phyloP scores from a whole-genome alignment of 352 stramenopile species.

The Blastocystis sp. region DNA sequence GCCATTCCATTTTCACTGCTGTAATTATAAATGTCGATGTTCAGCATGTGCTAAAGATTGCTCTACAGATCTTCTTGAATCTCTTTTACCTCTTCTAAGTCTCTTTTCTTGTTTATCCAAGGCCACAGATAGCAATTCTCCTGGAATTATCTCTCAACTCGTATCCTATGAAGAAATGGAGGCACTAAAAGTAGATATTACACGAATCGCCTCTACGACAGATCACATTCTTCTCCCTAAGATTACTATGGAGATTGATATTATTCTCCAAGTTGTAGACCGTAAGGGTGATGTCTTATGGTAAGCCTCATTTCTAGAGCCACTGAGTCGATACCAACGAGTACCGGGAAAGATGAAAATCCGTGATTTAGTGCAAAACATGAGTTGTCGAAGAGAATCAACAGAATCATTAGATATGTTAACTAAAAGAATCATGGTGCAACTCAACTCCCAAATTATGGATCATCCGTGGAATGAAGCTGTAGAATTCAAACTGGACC shows the following conservation, averaged over 20 bases:
- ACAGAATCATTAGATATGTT: too few relatives aligned
- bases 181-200: not conserved
- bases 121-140: not conserved
- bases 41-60: not conserved
- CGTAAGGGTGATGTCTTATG: not conserved
- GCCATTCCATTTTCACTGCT: not conserved
- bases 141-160: not conserved
- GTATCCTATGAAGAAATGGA: constrained; percentile 9
- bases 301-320: not conserved
- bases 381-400: not conserved
- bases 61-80: not conserved
- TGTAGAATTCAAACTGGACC: too few relatives aligned
- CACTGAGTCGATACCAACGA: not conserved
- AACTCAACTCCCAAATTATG: too few relatives aligned
- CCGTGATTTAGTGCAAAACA: not conserved
- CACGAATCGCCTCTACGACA: not conserved
- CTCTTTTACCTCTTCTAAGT: not conserved
- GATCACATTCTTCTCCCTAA: not conserved
- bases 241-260: not conserved
- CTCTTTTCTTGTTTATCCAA: not conserved
- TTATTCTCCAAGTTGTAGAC: not conserved
- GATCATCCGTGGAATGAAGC: too few relatives aligned
- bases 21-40: constrained; percentile 24
- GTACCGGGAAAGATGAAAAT: not conserved
- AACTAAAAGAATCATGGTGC: too few relatives aligned